A percentile compares a stretch with the other conserved stretches of the same genome.
phyloP scores from a whole-genome alignment of 108 stramenopile genomes.

The Nannochloropsis salina region DNA sequence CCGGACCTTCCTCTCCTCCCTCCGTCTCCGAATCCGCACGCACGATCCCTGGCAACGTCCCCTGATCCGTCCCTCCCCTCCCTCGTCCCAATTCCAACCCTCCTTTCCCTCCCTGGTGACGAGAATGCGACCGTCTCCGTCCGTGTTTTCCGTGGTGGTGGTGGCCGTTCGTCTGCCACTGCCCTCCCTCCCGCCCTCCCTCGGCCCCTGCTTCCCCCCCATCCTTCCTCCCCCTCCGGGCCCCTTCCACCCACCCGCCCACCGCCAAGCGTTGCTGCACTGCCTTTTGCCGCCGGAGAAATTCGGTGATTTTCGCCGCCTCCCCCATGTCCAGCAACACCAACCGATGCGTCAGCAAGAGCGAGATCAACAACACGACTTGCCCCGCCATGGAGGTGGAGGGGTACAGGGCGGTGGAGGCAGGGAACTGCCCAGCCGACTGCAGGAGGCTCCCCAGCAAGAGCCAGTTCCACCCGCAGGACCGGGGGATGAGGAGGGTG shows the following conservation, averaged over 20 bases:
- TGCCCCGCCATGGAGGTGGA: not conserved
- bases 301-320: not conserved
- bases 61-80: not conserved
- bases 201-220: not conserved
- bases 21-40: not conserved
- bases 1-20: not conserved
- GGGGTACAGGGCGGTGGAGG: not conserved
- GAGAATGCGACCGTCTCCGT: not conserved
- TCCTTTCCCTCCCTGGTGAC: not conserved
- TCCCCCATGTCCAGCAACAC: not conserved
- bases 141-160: not conserved
- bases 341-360: not conserved
- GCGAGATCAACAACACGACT: not conserved
- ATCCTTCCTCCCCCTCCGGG: not conserved
- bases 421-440: not conserved
- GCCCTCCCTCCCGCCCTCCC: too few relatives aligned
- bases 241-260: not conserved
- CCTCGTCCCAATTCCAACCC: not conserved
- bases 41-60: not conserved
- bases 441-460: not conserved
- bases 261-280: not conserved
- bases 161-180: too few relatives aligned
- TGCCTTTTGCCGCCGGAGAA: not conserved
- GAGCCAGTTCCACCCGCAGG: not conserved
- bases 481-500: slow-evolving; percentile 3